Base-by-base conservation (phyloP, 202 grass and related monocot genomes). In the Zoysia matrella region DNA sequence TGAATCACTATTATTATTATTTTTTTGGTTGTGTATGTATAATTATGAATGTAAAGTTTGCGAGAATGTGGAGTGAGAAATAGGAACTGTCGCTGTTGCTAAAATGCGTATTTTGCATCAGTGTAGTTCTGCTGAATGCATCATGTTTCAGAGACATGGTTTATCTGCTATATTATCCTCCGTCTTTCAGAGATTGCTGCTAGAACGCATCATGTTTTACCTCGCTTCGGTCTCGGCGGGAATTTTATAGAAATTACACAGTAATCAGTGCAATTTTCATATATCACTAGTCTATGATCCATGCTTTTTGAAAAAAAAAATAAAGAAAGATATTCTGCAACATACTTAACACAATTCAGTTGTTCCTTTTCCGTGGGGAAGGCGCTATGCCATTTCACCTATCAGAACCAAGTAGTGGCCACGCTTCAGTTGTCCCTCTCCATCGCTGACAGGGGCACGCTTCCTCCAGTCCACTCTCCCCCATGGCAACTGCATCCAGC, bases 401-500 rank as follows among this genome's bases (percentile, higher is more conserved):
- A 4, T 40, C 18, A 36, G 8, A 40, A 11, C 8, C 36, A 14
- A 36, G 30, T 36, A 52, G 49, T 6, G 22, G 2, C 22, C 45
- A 40, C 46, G 54, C 67, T 82, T 64, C 46, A 72, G 74, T 45
- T 52, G 67, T 65, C 2, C 63, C 18, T 6, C 40, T 56, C 51
- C 41, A 1, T 13, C 57, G 52, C 71, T 55, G 6, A 2, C 7
- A 10, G 30, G 30, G 30, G 30, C 30, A 36, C 30, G 30, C 30
- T 39, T 1, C 6, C n/a, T 12, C 61, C 36, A 0, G 36, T 15
- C 13, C 11, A 12, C 2, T 3, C 6, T 15, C 74, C 76, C 56
- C 57, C 63, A 92, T 89, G 87, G 90, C 90, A 42, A 69, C 5
- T 47, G 15, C 80, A 79, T 79, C 75, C 81, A 42, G 45, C 52